A percentile compares a stretch with the other conserved stretches of the same genome.
Evolutionary conservation across 1,284 basidiomycete species (phyloP).

Genomic region (Ganoderma meredithae): DNA sequence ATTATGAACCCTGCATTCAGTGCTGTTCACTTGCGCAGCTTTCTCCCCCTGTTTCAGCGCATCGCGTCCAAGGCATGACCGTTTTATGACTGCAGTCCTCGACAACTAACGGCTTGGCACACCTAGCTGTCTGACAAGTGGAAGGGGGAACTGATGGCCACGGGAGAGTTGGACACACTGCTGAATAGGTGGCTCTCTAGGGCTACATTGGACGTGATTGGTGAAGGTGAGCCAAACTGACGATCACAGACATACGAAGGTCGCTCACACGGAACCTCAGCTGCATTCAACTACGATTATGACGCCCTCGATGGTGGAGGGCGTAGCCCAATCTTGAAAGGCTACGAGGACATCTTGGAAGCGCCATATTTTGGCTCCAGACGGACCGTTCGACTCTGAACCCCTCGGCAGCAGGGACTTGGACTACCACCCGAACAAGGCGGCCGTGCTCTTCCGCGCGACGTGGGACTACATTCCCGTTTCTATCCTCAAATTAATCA

Average conservation of each 20-base stretch:
- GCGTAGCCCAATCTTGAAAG: slow-evolving; percentile 34
- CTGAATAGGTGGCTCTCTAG: slow-evolving; percentile 38
- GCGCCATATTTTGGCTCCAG: slow-evolving; percentile 8
- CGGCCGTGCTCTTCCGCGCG: slow-evolving; percentile 33
- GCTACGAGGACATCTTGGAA: slow-evolving; percentile 43
- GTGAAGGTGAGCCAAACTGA: slow-evolving; percentile 34
- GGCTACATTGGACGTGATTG: slow-evolving; percentile 42
- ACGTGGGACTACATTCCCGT: slow-evolving; percentile 39
- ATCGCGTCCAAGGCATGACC: slow-evolving; percentile 28
- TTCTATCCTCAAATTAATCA: slow-evolving; percentile 33
- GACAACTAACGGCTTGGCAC: background rate
- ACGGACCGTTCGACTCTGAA: background rate
- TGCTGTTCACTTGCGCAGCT: slow-evolving; percentile 32
- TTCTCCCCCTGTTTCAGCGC: slow-evolving; percentile 35
- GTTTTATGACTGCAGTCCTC: no score
- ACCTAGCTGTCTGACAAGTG: slow-evolving; percentile 32
- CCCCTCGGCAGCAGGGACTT: slow-evolving; percentile 18
- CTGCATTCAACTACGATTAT: slow-evolving; percentile 43
- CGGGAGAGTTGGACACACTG: slow-evolving; percentile 15
- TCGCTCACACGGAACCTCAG: slow-evolving; percentile 18
- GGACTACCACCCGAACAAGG: slow-evolving; percentile 33
- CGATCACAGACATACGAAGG: background rate
- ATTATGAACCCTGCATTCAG: slow-evolving; percentile 42
- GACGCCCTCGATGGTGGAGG: slow-evolving; percentile 37
- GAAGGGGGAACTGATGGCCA: slow-evolving; percentile 25